Evolutionary conservation across 306 rosid species (phyloP), one percentile per base, ranked within the genome.

Genomic region (Ammopiptanthus mongolicus): DNA sequence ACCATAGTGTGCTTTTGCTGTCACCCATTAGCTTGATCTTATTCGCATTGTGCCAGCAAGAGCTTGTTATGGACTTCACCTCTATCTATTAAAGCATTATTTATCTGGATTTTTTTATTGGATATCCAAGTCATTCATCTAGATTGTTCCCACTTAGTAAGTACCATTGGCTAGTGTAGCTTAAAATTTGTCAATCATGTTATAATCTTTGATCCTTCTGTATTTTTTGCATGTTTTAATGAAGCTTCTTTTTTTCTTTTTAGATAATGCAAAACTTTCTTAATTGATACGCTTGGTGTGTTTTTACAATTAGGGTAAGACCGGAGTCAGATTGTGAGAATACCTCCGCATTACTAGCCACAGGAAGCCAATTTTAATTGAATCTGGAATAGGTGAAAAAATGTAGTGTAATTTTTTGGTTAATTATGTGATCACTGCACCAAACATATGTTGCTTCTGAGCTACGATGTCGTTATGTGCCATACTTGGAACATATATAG

Each of bases 1-100:
- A 70, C 48, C 68, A 71, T 65, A 53, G 81, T 82, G 88, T 78
- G 90, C 36, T 73, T 85, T 76, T 82, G 85, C 95, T 85, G 91
- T 84, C 74, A 14, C 73, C 91, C 88, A 89, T 31, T 65, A 11
- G 7, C 42, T 42, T 41, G 51, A 33, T 70, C 36, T 33, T 12
- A 37, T 55, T 48, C 71, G 21, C 81, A 41, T 61, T 65, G 34
- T 29, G 18, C 8, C 23, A 64, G 13, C 36, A 14, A 70, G 1
- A 18, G 13, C 28, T 3, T 19, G 41, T 31, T 33, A 34, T 46
- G 3, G 8, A 71, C 62, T 71, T 76, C 53, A 62, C 44, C 39
- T 25, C 5, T 22, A 6, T 78, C 48, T 69, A 0, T 58, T 58
- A 33, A 33, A 23, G 18, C 44, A 11, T 10, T 1, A 25, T 25